Percentiles rank a stretch among this genome's conserved stretches.
phyloP scores from a whole-genome alignment of 768 basidiomycete species.

The Phallus indusiatus region DNA sequence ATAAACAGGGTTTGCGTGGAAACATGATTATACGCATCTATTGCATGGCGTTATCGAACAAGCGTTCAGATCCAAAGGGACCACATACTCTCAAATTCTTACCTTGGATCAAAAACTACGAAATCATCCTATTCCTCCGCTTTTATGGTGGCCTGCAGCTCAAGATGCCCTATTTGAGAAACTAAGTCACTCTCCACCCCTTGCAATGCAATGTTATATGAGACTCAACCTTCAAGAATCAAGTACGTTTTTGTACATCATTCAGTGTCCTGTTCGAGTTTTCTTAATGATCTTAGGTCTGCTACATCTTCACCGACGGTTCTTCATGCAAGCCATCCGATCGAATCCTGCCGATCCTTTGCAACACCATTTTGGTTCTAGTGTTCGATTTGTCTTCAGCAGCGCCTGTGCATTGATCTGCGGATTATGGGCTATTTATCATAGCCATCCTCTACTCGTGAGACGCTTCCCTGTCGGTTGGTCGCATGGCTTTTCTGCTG shows the following conservation, averaged over 20 bases:
- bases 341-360: slow-evolving; percentile 68
- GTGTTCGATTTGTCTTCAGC: slow-evolving; percentile 65
- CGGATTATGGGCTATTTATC: slow-evolving; percentile 57
- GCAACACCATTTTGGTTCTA: slow-evolving; percentile 62
- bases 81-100: slow-evolving; percentile 55
- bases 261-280: slow-evolving; percentile 3
- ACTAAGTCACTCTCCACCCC: not conserved
- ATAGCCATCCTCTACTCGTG: slow-evolving; percentile 50
- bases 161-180: slow-evolving; percentile 5
- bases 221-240: slow-evolving; percentile 8
- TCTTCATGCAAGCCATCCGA: slow-evolving; percentile 64
- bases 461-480: slow-evolving; percentile 53
- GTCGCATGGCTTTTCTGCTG: slow-evolving; percentile 48
- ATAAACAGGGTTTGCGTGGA: slow-evolving; percentile 7
- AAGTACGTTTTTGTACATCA: not conserved
- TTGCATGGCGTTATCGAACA: slow-evolving; percentile 8
- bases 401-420: slow-evolving; percentile 64
- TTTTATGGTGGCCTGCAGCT: slow-evolving; percentile 6
- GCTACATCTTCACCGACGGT: slow-evolving; percentile 62
- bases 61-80: slow-evolving; percentile 7
- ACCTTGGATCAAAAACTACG: slow-evolving; percentile 59
- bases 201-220: slow-evolving; percentile 9
- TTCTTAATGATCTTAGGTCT: slow-evolving; percentile 33
- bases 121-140: slow-evolving; percentile 36
- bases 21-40: slow-evolving; percentile 7